Conservation (phyloP, 192 early-diverging fungal species). For the Lunasporangiospora selenospora region DNA sequence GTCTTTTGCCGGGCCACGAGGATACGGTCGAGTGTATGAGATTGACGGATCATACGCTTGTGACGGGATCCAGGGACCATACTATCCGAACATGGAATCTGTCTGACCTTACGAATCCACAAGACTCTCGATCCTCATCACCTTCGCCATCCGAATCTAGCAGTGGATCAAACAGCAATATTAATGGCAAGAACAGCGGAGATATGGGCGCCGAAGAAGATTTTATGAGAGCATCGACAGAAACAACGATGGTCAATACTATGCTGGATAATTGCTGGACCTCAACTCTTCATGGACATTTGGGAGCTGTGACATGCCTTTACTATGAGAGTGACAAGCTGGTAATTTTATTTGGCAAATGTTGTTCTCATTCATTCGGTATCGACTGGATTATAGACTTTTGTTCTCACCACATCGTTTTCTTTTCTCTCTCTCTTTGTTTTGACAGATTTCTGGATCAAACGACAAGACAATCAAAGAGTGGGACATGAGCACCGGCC, state of each 20-base stretch:
- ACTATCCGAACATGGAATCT: constrained; percentile 24
- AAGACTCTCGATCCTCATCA: constrained; percentile 7
- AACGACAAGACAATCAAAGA: constrained; percentile 71
- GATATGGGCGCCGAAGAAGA: too few species aligned
- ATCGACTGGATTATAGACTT: too few species aligned
- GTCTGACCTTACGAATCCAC: too few species aligned
- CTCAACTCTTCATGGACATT: constrained; percentile 46
- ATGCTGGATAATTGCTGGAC: constrained; percentile 14
- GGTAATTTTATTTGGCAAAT: too few species aligned
- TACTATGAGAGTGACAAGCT: constrained; percentile 52
- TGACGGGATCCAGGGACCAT: constrained; percentile 14
- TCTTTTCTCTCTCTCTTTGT: constrained; percentile 40
- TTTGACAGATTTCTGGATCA: constrained; percentile 70
- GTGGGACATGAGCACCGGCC: constrained; percentile 71
- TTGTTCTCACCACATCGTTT: constrained; percentile 33
- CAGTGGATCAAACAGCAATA: constrained; percentile 1
- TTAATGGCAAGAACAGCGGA: constrained; percentile 11
- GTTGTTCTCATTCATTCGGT: too few species aligned
- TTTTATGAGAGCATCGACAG: neutral
- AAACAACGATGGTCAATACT: neutral
- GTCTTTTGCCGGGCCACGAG: constrained; percentile 46
- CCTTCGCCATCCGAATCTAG: constrained; percentile 11
- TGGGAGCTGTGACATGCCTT: constrained; percentile 43
- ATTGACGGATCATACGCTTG: neutral
- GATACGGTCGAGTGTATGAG: constrained; percentile 12